These are phyloP conservation scores for Posidonia oceanica DNA, from an alignment of 116 monocot species.

Conservation along the genomic window DNA sequence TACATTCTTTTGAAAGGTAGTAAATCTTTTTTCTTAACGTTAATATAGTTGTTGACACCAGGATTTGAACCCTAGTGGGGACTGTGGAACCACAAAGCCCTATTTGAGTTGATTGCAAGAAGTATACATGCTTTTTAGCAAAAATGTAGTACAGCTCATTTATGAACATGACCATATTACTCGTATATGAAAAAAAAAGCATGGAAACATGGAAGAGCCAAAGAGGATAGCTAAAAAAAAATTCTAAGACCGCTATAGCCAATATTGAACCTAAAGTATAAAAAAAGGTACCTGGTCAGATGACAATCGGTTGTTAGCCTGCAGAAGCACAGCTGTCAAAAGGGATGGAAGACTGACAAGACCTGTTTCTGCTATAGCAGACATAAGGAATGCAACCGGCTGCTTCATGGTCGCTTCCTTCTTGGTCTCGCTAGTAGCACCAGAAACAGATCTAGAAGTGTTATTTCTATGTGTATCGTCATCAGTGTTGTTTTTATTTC, in stretches of 20 bases:
- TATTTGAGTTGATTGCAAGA: too few relatives aligned
- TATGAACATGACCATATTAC: not conserved
- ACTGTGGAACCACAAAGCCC: too few relatives aligned
- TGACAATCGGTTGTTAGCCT: slow-evolving; percentile 83
- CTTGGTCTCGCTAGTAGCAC: slow-evolving; percentile 18
- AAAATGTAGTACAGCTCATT: too few relatives aligned
- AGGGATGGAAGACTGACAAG: slow-evolving; percentile 93
- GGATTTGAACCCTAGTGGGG: too few relatives aligned
- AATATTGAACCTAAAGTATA: not conserved
- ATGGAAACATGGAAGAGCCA: not conserved
- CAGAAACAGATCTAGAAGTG: slow-evolving; percentile 9
- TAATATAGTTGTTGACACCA: too few relatives aligned
- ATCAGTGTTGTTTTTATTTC: slow-evolving; percentile 33
- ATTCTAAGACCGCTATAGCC: not conserved
- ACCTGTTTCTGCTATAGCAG: slow-evolving; percentile 74
- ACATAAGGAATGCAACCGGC: slow-evolving; percentile 47
- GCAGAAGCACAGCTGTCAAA: slow-evolving; percentile 86
- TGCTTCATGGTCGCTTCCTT: slow-evolving; percentile 41
- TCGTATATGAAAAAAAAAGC: too few relatives aligned
- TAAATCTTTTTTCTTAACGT: too few relatives aligned
- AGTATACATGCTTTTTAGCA: too few relatives aligned
- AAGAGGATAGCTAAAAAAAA: not conserved
- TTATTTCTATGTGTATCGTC: slow-evolving; percentile 18
- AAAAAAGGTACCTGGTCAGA: slow-evolving; percentile 61
- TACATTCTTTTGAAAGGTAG: too few relatives aligned